Evolutionary conservation across 345 rosid genomes (phyloP), one percentile per base, ranked within the genome.

Genomic region (Populus ilicifolia): DNA sequence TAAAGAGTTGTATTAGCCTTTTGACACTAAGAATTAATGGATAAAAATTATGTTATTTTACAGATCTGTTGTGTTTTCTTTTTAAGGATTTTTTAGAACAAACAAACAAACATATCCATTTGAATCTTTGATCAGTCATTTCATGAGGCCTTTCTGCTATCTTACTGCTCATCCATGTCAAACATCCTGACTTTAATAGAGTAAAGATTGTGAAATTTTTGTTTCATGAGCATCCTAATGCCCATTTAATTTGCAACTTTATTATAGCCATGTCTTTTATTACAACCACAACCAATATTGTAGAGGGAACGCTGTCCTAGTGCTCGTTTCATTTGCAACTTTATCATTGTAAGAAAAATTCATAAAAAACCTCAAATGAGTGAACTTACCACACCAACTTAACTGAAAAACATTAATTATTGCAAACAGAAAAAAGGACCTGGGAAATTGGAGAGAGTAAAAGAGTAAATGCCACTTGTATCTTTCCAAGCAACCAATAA

Each of bases 341-440:
- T 54, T 38, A 73, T 64, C 27, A 36, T 50, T 21, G 52, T 20
- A 70, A 36, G 14, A 18, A 73, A 73, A 64, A 62, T 74, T 75
- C 50, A 27, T 52, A 35, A 39, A 52, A 67, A 75, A 75, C 23
- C 44, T 36, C 65, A 75, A 78, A 71, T 69, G 27, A 64, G 64
- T 69, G 35, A 20, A 48, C 61, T 38, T 5, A 30, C 41, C 30
- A 43, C 46, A 75, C 23, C n/a, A 69, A 52, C 35, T 46, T 62
- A 20, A 23, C 5, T 16, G n/a, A 35, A 35, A 48, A 75, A 33
- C 29, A 72, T 21, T 25, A 36, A 20, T 65, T 36, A 61, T 66
- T n/a, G 44, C 27, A 52, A 65, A 18, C 29, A 48, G 38, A 18
- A 27, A 67, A 23, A 36, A 36, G 65, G 27, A 50, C 20, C 52